These are phyloP conservation scores for Populus deltoides DNA, from an alignment of 345 rosid genomes.

Conservation along the genomic window DNA sequence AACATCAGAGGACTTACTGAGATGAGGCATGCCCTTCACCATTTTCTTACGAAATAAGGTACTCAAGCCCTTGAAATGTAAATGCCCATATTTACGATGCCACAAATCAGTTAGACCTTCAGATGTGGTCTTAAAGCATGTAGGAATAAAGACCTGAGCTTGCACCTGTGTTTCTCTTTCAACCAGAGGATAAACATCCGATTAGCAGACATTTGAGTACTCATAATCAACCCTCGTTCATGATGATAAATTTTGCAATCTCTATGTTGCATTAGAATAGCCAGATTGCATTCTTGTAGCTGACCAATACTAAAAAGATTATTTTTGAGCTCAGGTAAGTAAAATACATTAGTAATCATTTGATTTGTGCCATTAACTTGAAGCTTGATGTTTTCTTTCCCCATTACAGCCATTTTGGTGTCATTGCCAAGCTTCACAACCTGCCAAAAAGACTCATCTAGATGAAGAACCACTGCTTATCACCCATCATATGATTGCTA, in stretches of 20 bases:
- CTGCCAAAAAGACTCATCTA: not conserved
- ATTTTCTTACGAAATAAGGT: too few species aligned
- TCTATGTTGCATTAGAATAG: not conserved
- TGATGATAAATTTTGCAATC: not conserved
- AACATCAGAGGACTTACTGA: too few species aligned
- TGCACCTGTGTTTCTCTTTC: not conserved
- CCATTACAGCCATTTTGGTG: not conserved
- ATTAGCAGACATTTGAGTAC: not conserved
- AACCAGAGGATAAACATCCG: not conserved
- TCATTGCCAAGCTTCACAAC: not conserved
- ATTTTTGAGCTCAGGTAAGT: not conserved
- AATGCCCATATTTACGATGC: too few species aligned
- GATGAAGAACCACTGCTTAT: not conserved
- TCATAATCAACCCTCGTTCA: not conserved
- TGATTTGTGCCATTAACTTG: not conserved
- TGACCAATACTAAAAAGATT: not conserved
- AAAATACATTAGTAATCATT: not conserved
- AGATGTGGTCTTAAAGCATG: too few species aligned
- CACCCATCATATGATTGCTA: not conserved
- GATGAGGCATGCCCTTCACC: too few species aligned
- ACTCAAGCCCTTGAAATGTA: too few species aligned
- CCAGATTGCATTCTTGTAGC: not conserved
- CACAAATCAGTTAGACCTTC: too few species aligned
- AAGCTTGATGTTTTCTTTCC: not conserved
- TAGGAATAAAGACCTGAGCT: too few species aligned